These are phyloP conservation scores for Huntiella savannae DNA, from an alignment of 2,329 filamentous ascomycete genomes.

Conservation along the genomic window DNA sequence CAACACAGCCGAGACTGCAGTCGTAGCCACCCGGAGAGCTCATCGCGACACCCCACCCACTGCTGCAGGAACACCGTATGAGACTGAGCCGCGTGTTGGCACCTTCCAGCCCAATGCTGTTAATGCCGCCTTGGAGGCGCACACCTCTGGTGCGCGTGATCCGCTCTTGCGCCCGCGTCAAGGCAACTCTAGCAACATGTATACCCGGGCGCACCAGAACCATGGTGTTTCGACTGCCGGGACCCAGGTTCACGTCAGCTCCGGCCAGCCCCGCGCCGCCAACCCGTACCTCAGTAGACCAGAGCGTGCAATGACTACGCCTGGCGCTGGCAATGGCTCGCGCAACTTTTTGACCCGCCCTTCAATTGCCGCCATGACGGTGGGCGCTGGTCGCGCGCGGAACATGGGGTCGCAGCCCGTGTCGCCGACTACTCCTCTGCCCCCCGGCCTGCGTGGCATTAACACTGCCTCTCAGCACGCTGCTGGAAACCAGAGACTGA, in stretches of 20 bases:
- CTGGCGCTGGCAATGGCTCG: constrained; percentile 1
- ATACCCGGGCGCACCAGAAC: constrained; percentile 8
- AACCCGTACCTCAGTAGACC: constrained; percentile 1
- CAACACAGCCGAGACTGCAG: neutral
- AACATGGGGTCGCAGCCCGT: constrained; percentile 8
- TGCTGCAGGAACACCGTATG: neutral
- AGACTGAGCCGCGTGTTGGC: neutral
- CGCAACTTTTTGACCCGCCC: neutral
- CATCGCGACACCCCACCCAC: neutral
- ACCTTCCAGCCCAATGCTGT: neutral
- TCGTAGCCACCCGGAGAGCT: neutral
- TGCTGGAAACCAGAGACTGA: constrained; percentile 22
- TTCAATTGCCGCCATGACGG: constrained; percentile 3
- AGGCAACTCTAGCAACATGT: neutral
- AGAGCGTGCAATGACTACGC: constrained; percentile 10
- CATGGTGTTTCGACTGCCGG: constrained; percentile 8
- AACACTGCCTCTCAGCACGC: neutral
- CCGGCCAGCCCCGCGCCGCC: constrained; percentile 8
- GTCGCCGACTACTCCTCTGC: constrained; percentile 9
- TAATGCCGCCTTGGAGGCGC: constrained; percentile 1
- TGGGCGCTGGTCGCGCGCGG: neutral
- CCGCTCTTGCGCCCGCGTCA: neutral
- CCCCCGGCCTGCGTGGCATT: constrained; percentile 17
- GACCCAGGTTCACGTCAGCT: constrained; percentile 6
- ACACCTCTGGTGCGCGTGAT: neutral